phyloP scores from a whole-genome alignment of 2,329 filamentous ascomycete species.

The Diplodia scrobiculata region DNA sequence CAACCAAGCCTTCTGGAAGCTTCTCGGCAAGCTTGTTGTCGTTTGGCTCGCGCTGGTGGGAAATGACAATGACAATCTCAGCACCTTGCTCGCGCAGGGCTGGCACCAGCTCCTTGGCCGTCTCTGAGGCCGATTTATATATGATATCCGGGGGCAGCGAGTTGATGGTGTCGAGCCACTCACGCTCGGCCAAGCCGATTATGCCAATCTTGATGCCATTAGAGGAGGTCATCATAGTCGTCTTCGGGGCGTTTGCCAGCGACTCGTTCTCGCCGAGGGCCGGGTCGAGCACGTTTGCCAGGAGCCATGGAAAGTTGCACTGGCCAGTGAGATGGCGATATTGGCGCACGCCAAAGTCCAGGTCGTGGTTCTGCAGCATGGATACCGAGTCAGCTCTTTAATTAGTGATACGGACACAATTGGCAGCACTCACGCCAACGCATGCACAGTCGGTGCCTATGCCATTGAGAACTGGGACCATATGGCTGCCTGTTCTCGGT shows the following conservation, averaged over 20 bases:
- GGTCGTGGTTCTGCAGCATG: conserved; percentile 72
- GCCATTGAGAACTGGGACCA: conserved; percentile 81
- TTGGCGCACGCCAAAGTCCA: conserved; percentile 86
- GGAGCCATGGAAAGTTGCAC: conserved; percentile 84
- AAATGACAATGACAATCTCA: conserved; percentile 79
- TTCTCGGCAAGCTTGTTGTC: conserved; percentile 81
- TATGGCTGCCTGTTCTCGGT: conserved; percentile 64
- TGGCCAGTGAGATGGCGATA: conserved; percentile 71
- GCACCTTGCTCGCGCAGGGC: conserved; percentile 73
- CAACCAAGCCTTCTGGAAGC: conserved; percentile 69
- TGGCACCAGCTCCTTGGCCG: conserved; percentile 74
- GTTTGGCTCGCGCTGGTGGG: conserved; percentile 85
- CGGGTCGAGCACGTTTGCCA: conserved; percentile 85
- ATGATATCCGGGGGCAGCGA: conserved; percentile 77
- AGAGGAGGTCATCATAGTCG: conserved; percentile 73
- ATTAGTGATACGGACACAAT: not conserved
- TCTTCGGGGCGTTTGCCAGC: conserved; percentile 74
- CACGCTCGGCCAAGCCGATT: conserved; percentile 81
- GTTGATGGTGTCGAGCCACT: conserved; percentile 90
- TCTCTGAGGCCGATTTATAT: conserved; percentile 76
- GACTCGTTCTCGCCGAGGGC: conserved; percentile 73
- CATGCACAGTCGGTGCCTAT: conserved; percentile 79
- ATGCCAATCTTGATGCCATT: conserved; percentile 85
- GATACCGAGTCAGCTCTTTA: not conserved
- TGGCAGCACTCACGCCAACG: conserved; percentile 64